These are phyloP conservation scores for Hydnomerulius pinastri DNA, from an alignment of 768 basidiomycete species.

Conservation along the genomic window DNA sequence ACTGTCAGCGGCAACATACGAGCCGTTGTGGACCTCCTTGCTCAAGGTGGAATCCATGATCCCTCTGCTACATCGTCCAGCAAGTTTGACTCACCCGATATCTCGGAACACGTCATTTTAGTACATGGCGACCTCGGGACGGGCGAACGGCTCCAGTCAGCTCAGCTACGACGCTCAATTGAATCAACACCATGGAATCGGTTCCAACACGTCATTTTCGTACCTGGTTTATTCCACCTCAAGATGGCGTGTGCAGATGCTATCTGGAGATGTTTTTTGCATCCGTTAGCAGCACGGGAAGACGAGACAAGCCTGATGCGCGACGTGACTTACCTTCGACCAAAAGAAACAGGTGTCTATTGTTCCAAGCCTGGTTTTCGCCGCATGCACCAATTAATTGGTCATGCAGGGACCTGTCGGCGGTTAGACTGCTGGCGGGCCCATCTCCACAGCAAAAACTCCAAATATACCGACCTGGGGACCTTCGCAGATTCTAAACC, in stretches of 20 bases:
- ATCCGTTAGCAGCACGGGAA: not conserved
- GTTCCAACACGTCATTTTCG: conserved; percentile 34
- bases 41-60: conserved; percentile 5
- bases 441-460: not conserved
- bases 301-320: conserved; percentile 18
- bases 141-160: conserved; percentile 11
- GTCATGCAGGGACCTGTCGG: conserved; percentile 27
- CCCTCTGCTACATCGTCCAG: conserved; percentile 11
- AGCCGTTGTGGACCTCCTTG: conserved; percentile 14
- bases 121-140: conserved; percentile 28
- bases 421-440: conserved; percentile 33
- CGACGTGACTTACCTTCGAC: conserved; percentile 22
- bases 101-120: conserved; percentile 12
- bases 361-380: conserved; percentile 33
- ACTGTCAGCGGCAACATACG: conserved; percentile 20
- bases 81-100: conserved; percentile 18
- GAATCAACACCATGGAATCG: conserved; percentile 32
- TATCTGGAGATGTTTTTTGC: conserved; percentile 12
- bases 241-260: conserved; percentile 29
- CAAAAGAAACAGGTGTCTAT: conserved; percentile 35
- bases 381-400: conserved; percentile 36
- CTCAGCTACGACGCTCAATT: not conserved
- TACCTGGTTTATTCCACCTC: conserved; percentile 32
- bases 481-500: conserved; percentile 35
- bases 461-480: conserved; percentile 21